Base-by-base conservation (phyloP, 345 rosid genomes). In the Citrus sp. region DNA sequence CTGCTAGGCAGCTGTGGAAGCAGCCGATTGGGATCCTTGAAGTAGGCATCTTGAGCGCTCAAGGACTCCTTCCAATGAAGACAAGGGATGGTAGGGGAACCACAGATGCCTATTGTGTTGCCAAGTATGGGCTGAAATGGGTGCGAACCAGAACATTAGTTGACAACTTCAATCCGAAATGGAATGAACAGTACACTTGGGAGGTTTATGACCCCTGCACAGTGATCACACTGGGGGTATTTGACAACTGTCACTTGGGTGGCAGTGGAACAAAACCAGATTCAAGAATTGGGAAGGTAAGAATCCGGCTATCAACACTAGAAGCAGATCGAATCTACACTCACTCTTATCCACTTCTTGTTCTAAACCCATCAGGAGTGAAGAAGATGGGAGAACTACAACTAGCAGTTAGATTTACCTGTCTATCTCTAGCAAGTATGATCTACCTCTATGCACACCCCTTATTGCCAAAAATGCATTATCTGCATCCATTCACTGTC, bases 171-270 rank as follows among this genome's bases (percentile, higher is more conserved):
- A 92, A 73, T 76, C 98, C 95, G 30, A 93, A 87, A 79, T 93
- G 96, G 98, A 93, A 93, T 68, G 98, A 93, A 84, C 98, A 93
- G 70, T 93, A 94, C 83, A 94, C 93, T 6, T 92, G 97, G 95
- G 98, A 94, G 87, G 95, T 92, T 62, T 86, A 89, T 65, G 98
- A 94, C 73, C 92, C 95, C 32, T 89, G 91, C 86, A 94, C 97
- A 0, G 97, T 94, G 66, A 90, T 94, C 78, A 92, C 95, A 22
- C 25, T 94, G 4, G 97, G 92, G 70, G 98, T 92, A 32, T 94
- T 92, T 30, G 97, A 94, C 79, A 94, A 94, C 81, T 87, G 95
- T 82, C 93, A 92, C 83, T 87, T 94, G 63, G 91, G 93, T 0
- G 94, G 81, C 16, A 67, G 77, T 32, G 92, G 87, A 77, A 79